A percentile compares a stretch with the other conserved stretches of the same genome.
phyloP scores from a whole-genome alignment of 2,329 filamentous ascomycete genomes.

The Simplicillium aogashimaense region DNA sequence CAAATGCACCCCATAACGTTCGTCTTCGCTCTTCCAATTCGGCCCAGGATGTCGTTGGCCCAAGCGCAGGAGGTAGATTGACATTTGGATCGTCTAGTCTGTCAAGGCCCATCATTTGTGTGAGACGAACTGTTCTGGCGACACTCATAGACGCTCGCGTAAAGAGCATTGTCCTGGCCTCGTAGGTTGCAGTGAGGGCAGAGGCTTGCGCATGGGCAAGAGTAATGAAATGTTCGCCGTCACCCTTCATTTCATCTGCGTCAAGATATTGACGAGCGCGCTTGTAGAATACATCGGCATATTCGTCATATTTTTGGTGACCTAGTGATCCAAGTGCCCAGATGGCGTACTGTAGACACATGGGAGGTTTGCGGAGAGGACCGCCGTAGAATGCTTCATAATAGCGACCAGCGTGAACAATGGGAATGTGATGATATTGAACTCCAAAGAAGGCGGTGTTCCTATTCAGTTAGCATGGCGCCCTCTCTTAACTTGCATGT shows the following conservation, averaged over 20 bases:
- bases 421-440: slow-evolving; percentile 61
- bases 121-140: slow-evolving; percentile 59
- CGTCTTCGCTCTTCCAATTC: slow-evolving; percentile 69
- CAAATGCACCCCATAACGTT: slow-evolving; percentile 80
- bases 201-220: slow-evolving; percentile 75
- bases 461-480: slow-evolving; percentile 26
- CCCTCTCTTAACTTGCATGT: too few relatives aligned
- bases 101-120: slow-evolving; percentile 79
- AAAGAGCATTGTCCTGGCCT: slow-evolving; percentile 79
- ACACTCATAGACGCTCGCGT: slow-evolving; percentile 77
- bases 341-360: slow-evolving; percentile 77
- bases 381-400: slow-evolving; percentile 62
- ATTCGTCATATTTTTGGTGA: slow-evolving; percentile 59
- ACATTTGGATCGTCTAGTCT: slow-evolving; percentile 56
- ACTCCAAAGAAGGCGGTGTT: slow-evolving; percentile 68
- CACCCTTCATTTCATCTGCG: slow-evolving; percentile 74
- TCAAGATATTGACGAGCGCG: slow-evolving; percentile 76
- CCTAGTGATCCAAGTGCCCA: slow-evolving; percentile 71
- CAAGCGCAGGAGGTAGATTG: slow-evolving; percentile 64
- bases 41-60: slow-evolving; percentile 67
- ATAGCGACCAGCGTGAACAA: slow-evolving; percentile 71
- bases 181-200: slow-evolving; percentile 64
- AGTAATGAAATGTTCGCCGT: slow-evolving; percentile 71
- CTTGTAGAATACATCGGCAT: slow-evolving; percentile 72
- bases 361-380: slow-evolving; percentile 67